Conservation (phyloP, 108 stramenopile genomes). For the Fistulifera pelliculosa region DNA sequence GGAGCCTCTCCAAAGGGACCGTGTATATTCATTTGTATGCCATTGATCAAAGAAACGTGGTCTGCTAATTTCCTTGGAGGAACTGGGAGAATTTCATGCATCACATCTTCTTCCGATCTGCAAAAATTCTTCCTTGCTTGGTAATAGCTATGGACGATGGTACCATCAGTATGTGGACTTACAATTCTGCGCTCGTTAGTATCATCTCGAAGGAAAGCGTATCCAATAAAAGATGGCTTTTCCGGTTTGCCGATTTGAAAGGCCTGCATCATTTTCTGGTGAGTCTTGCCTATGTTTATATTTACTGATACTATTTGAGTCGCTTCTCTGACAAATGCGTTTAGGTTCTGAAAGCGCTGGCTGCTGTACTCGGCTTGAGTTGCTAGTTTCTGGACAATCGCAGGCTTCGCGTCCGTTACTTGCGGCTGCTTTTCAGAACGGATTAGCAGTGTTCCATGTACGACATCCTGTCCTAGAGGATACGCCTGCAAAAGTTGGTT, state of each 20-base stretch:
- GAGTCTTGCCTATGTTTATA: background rate
- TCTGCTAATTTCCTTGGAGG: constrained; percentile 43
- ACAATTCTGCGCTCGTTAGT: constrained; percentile 43
- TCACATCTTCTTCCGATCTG: constrained; percentile 28
- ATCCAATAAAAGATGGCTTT: constrained; percentile 21
- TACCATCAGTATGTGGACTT: constrained; percentile 58
- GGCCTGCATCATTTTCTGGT: background rate
- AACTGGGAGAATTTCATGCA: constrained; percentile 20
- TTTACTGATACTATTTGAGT: background rate
- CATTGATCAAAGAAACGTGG: constrained; percentile 64
- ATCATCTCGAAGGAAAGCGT: constrained; percentile 12
- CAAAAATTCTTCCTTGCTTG: constrained; percentile 29
- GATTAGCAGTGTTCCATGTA: constrained; percentile 64
- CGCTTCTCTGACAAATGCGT: background rate
- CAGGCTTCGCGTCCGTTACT: constrained; percentile 37
- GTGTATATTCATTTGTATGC: constrained; percentile 65
- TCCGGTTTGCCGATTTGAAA: constrained; percentile 43
- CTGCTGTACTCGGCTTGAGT: constrained; percentile 52
- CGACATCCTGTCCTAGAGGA: constrained; percentile 26
- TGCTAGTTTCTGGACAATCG: constrained; percentile 33
- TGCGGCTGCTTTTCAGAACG: constrained; percentile 62
- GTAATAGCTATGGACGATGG: constrained; percentile 72
- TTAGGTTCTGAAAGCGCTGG: constrained; percentile 13
- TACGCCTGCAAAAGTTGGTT: background rate
- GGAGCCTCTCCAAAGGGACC: constrained; percentile 39